Evolutionary conservation across 2,329 filamentous ascomycete genomes (phyloP).

Genomic region (Pleurostoma richardsiae): DNA sequence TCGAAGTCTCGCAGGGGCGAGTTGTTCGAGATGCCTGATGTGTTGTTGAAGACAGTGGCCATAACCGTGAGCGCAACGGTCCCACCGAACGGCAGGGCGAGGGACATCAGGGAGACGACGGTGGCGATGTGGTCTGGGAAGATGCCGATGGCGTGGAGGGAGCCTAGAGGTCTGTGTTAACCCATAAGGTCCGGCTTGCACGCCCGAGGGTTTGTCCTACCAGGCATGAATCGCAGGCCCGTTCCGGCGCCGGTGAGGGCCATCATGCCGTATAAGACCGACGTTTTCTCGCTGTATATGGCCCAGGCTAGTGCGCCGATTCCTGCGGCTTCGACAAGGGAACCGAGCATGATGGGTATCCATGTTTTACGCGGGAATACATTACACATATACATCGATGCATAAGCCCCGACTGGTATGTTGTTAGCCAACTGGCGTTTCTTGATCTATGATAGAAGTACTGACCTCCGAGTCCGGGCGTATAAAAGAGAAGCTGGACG

Average conservation of each 20-base stretch:
- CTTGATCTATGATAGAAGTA: constrained; percentile 1
- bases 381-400: constrained; percentile 56
- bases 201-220: not conserved
- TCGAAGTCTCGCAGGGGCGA: not conserved
- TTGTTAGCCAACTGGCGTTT: not conserved
- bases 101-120: constrained; percentile 54
- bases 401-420: constrained; percentile 43
- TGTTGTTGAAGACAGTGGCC: constrained; percentile 65
- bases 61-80: constrained; percentile 63
- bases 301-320: constrained; percentile 55
- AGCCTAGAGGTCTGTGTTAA: constrained; percentile 25
- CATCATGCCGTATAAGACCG: constrained; percentile 60
- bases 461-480: constrained; percentile 55
- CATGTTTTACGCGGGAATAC: constrained; percentile 58
- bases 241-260: constrained; percentile 57
- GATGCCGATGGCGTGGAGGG: constrained; percentile 57
- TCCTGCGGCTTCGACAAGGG: constrained; percentile 51
- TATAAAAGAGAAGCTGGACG: constrained; percentile 56
- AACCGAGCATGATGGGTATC: constrained; percentile 50
- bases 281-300: constrained; percentile 40
- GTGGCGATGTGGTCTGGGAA: constrained; percentile 53
- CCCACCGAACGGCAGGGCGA: constrained; percentile 58
- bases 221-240: constrained; percentile 50
- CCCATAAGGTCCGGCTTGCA: constrained; percentile 17
- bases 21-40: not conserved